Evolutionary conservation across 139 green algal genomes (phyloP), one percentile per base, ranked within the genome.

Genomic region (Prasinococcaceae sp.): DNA sequence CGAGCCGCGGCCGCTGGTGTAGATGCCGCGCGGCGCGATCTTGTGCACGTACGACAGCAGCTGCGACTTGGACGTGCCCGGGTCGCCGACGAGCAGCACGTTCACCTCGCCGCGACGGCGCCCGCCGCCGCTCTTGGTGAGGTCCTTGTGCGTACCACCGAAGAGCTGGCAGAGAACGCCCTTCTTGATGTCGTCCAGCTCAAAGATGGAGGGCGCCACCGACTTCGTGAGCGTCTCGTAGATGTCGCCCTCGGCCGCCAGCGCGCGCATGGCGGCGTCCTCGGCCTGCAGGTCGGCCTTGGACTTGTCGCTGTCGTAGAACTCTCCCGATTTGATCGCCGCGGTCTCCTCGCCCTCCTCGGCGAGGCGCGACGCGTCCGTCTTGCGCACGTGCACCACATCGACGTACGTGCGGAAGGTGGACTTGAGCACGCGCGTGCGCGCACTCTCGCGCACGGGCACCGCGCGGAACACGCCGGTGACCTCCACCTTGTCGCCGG

Each of bases 181-280:
- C 54, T 87, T 88, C 73, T 98, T 98, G 49, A 97, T 76, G 58
- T 97, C 85, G 29, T 96, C 90, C 72, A 98, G 82, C 70, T 94
- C 86, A 75, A 81, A 96, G 53, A 98, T 92, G 54, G 79, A 88
- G 30, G 90, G 90, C 28, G 90, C 90, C 2, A 98, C 43, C 19
- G 72, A 88, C 27, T 65, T 68, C 2, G 81, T 63, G 43, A 98
- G 75, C 30, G 76, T 80, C 27, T 90, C 69, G 61, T 94, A 94
- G 43, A 97, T 79, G 38, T 84, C 61, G 3, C 82, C 81, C 33
- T 85, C 67, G 30, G 26, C 35, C 16, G 45, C 40, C 23, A 75
- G 27, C 19, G 47, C 55, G 17, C 33, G 35, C 6, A 14, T 36
- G 29, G 51, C 32, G 38, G 40, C 37, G 51, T 68, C 43, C 14